Evolutionary conservation across 768 basidiomycete species (phyloP), one percentile per base, ranked within the genome.

Genomic region (Kwoniella pini): DNA sequence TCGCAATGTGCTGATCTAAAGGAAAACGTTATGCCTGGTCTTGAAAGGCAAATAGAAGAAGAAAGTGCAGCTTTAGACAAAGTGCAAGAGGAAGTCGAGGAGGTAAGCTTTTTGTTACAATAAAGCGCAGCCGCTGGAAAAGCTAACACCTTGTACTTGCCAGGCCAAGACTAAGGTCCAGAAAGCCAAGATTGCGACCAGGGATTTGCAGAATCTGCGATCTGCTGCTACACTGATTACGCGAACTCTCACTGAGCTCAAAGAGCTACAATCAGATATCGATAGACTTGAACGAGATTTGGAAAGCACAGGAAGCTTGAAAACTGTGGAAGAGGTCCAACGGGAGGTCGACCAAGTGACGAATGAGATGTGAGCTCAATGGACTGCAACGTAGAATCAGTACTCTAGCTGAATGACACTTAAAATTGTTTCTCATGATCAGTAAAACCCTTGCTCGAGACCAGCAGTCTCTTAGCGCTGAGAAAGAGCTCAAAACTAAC

Each of bases 271-370:
- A 53, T 80, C 82, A 40, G 90, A 92, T 38, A 84, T 88, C 44
- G 63, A 75, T 9, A 80, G 81, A 46, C 80, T 92, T 44, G 90
- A 96, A 77, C 80, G 80, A 46, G 85, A 88, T 46, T 82, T 99
- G 15, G 80, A 83, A 19, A 79, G 83, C 6, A 86, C 86, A 1
- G 94, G 93, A 1, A 88, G 87, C 31, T 83, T 85, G 13, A 90
- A 86, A 77, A 92, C 93, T 1, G 84, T 85, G 0, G 89, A 91
- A 45, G 92, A 94, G 46, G 87, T 97, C 15, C 89, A 97, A 75
- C 79, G 68, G 24, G 87, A 96, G 71, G 81, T 96, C 5, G 85
- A 88, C 55, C 78, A 80, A 1, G 74, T 94, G 22, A 81, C 83
- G 1, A 80, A 79, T 15, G 82, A 87, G 62, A 81, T 91, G 93